These are phyloP conservation scores for Lasiodiplodia sp. DNA, from an alignment of 2,329 filamentous ascomycete species.

Conservation along the genomic window DNA sequence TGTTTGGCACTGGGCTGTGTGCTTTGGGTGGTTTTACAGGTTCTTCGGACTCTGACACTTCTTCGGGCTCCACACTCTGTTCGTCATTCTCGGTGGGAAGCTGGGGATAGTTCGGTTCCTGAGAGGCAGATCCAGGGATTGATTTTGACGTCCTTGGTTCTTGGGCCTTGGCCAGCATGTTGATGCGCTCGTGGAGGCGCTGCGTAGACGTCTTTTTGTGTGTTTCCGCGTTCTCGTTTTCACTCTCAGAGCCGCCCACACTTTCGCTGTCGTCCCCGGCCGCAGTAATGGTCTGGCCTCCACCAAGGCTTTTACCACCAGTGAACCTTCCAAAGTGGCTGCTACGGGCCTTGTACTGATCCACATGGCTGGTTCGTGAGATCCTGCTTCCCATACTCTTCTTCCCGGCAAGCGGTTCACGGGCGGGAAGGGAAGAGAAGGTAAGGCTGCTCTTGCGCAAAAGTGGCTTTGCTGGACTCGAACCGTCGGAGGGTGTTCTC, in stretches of 20 bases:
- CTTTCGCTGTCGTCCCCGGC: slow-evolving; percentile 52
- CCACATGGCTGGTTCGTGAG: slow-evolving; percentile 80
- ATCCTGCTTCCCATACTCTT: slow-evolving; percentile 78
- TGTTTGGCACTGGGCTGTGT: slow-evolving; percentile 30
- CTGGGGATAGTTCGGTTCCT: slow-evolving; percentile 49
- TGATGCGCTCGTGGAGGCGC: slow-evolving; percentile 90
- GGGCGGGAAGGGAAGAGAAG: slow-evolving; percentile 89
- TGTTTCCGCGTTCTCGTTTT: slow-evolving; percentile 62
- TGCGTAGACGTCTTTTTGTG: slow-evolving; percentile 95
- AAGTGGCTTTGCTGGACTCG: slow-evolving; percentile 76
- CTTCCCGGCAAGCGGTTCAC: slow-evolving; percentile 84
- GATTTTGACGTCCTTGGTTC: slow-evolving; percentile 53
- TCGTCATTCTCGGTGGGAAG: slow-evolving; percentile 38
- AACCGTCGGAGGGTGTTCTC: slow-evolving; percentile 71
- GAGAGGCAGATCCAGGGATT: slow-evolving; percentile 43
- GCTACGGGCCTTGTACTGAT: slow-evolving; percentile 66
- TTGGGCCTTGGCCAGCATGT: slow-evolving; percentile 67
- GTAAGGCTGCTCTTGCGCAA: slow-evolving; percentile 94
- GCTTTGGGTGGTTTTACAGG: slow-evolving; percentile 33
- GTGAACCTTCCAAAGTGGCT: slow-evolving; percentile 79
- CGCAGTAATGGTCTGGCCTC: slow-evolving; percentile 41
- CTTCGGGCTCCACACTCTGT: background rate
- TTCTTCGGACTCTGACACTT: slow-evolving; percentile 30
- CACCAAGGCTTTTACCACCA: slow-evolving; percentile 72
- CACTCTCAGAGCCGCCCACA: slow-evolving; percentile 39